A percentile compares a stretch with the other conserved stretches of the same genome.
Evolutionary conservation across 176 grass and related monocot genomes (phyloP).

Genomic region (Paspalum vaginatum): DNA sequence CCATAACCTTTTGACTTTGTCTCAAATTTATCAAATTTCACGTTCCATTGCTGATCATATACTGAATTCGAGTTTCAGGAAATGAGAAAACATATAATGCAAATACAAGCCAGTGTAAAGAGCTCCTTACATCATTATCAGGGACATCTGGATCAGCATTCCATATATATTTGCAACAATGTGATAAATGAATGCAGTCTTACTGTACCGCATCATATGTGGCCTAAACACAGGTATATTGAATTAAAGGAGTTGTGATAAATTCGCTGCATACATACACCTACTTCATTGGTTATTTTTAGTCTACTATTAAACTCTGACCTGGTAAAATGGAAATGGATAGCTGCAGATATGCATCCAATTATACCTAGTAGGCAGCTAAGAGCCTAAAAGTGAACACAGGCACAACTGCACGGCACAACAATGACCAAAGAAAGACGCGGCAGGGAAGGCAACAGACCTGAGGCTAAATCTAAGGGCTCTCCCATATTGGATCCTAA

Average conservation of each 20-base stretch:
- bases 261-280: not conserved
- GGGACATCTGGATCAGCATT: constrained; percentile 76
- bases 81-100: constrained; percentile 16
- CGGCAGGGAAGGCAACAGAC: too few relatives aligned
- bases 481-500: too few relatives aligned
- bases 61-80: not conserved
- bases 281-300: constrained; percentile 43
- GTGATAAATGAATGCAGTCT: constrained; percentile 83
- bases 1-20: constrained; percentile 4
- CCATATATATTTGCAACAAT: constrained; percentile 95
- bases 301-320: constrained; percentile 22
- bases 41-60: not conserved
- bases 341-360: too few relatives aligned
- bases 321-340: too few relatives aligned
- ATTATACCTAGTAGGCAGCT: too few relatives aligned
- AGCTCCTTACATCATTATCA: constrained; percentile 92
- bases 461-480: too few relatives aligned
- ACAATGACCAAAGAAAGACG: too few relatives aligned
- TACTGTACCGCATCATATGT: constrained; percentile 97
- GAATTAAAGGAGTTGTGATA: not conserved
- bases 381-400: too few relatives aligned
- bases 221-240: constrained; percentile 53
- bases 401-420: too few relatives aligned
- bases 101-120: constrained; percentile 80
- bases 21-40: not conserved